phyloP scores from a whole-genome alignment of 768 basidiomycete genomes.

The Tephrocybe sp. region DNA sequence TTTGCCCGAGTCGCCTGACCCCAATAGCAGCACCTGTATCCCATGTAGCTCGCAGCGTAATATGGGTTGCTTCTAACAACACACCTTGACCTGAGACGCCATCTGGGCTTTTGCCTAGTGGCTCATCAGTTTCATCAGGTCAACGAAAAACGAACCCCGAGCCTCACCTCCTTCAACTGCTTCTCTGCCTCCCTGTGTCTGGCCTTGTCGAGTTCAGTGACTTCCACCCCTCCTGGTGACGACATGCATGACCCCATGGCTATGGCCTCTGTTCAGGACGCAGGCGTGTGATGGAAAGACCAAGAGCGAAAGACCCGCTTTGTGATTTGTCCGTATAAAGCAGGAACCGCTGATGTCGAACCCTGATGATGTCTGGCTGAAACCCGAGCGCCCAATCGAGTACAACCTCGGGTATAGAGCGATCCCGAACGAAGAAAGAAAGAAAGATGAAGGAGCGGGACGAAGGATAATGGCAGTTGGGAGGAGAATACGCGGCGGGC shows the following conservation, averaged over 20 bases:
- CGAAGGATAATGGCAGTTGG: background rate
- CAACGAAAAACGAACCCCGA: background rate
- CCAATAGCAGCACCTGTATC: conserved; percentile 77
- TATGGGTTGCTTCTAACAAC: conserved; percentile 7
- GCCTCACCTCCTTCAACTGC: conserved; percentile 69
- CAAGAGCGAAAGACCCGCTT: background rate
- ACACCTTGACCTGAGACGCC: conserved; percentile 75
- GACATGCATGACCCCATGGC: conserved; percentile 84
- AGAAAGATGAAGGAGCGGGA: background rate
- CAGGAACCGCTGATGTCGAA: conserved; percentile 2
- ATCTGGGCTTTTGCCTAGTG: conserved; percentile 71
- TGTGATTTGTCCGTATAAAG: background rate
- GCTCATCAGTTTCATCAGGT: conserved; percentile 3
- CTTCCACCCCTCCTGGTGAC: conserved; percentile 50
- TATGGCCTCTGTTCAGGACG: background rate
- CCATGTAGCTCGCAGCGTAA: background rate
- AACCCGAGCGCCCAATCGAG: background rate
- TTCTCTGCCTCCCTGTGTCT: conserved; percentile 74
- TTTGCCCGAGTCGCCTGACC: conserved; percentile 93
- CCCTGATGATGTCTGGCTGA: conserved; percentile 1
- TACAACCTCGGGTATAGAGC: background rate
- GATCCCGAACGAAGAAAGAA: background rate
- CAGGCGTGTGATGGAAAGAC: background rate
- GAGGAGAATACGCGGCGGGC: background rate
- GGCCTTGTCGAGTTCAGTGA: conserved; percentile 68